Evolutionary conservation across 2,329 filamentous ascomycete genomes (phyloP).

Genomic region (Bipolaris sorokiniana): DNA sequence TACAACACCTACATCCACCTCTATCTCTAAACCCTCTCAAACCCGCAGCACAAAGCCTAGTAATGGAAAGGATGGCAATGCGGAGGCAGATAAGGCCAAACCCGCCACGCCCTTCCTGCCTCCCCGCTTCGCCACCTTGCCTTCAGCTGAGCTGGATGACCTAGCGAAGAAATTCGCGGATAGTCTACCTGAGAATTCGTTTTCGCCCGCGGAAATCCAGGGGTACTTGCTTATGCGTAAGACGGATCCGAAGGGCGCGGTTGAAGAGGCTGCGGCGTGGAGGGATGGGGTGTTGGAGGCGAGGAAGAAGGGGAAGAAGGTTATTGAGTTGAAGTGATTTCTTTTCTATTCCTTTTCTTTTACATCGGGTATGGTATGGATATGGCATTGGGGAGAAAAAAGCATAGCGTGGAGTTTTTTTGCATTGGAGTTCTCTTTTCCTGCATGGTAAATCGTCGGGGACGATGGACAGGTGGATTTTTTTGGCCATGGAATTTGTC

Average conservation of each 20-base stretch:
- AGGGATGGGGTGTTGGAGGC: slow-evolving; percentile 12
- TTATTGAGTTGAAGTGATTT: slow-evolving; percentile 9
- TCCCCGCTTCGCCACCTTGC: background rate
- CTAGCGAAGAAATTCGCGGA: slow-evolving; percentile 15
- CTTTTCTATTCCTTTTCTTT: background rate
- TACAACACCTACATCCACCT: background rate
- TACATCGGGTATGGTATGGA: background rate
- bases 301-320: slow-evolving; percentile 11
- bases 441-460: too few relatives aligned
- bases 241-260: slow-evolving; percentile 11
- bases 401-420: too few relatives aligned
- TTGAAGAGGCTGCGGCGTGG: slow-evolving; percentile 5
- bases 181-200: slow-evolving; percentile 6
- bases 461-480: too few relatives aligned
- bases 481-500: too few relatives aligned
- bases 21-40: background rate
- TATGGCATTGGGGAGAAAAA: background rate
- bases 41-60: background rate
- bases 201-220: slow-evolving; percentile 25
- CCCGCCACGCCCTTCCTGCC: background rate
- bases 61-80: background rate
- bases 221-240: slow-evolving; percentile 17
- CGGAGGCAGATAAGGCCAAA: background rate
- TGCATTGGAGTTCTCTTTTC: too few relatives aligned
- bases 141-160: background rate